Evolutionary conservation across 2,329 filamentous ascomycete genomes (phyloP).

Genomic region (Meredithiella fracta): DNA sequence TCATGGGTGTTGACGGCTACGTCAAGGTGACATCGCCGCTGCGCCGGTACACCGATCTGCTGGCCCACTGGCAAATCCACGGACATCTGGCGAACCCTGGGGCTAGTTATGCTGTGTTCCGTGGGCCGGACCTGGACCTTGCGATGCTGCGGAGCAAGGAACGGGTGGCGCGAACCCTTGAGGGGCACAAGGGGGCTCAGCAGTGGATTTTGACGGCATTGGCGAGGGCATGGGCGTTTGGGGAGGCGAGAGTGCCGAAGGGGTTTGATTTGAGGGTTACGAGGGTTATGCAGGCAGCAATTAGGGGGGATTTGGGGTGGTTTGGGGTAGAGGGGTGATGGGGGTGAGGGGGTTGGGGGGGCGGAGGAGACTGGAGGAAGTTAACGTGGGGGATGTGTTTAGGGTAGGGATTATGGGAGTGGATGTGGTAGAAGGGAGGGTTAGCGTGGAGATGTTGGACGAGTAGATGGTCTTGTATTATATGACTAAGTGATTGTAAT

Average conservation of each 20-base stretch:
- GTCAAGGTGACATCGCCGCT: slow-evolving; percentile 48
- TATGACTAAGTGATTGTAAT: no score
- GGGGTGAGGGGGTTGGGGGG: slow-evolving; percentile 25
- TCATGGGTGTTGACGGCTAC: slow-evolving; percentile 44
- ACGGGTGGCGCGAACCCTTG: slow-evolving; percentile 30
- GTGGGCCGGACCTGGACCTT: slow-evolving; percentile 21
- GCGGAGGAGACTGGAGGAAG: slow-evolving; percentile 25
- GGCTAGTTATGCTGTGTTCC: slow-evolving; percentile 18
- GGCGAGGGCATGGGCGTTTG: slow-evolving; percentile 41
- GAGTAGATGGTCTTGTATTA: no score
- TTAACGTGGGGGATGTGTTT: slow-evolving; percentile 35
- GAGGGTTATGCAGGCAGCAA: slow-evolving; percentile 21
- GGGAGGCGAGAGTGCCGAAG: slow-evolving; percentile 30
- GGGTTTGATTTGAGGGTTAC: slow-evolving; percentile 33
- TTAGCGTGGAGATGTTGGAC: slow-evolving; percentile 31
- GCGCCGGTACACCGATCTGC: slow-evolving; percentile 45
- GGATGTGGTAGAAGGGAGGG: slow-evolving; percentile 30
- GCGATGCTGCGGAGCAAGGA: slow-evolving; percentile 37
- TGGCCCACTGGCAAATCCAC: slow-evolving; percentile 52
- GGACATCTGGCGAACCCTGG: slow-evolving; percentile 33
- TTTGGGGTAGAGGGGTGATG: slow-evolving; percentile 25
- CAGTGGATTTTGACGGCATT: slow-evolving; percentile 45
- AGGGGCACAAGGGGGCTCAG: slow-evolving; percentile 26
- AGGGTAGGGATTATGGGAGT: slow-evolving; percentile 39
- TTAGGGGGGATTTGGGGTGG: slow-evolving; percentile 32